Base-by-base conservation (phyloP, 1,139 yeast species). In the Scheffersomyces stambukii region DNA sequence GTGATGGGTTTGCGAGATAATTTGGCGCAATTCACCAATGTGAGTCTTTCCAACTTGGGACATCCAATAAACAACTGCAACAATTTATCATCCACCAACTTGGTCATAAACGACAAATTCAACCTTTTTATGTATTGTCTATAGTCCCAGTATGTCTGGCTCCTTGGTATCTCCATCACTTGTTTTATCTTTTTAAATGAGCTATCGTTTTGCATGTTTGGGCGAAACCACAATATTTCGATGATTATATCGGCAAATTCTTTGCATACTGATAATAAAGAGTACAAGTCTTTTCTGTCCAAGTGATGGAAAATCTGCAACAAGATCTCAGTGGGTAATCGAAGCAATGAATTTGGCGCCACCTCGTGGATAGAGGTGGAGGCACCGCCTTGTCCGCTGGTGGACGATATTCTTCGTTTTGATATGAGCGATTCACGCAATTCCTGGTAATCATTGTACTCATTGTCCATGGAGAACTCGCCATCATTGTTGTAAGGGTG, bases 211-310 rank as follows among this genome's bases (percentile, higher is more conserved):
- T 70, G 82, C 60, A 75, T 81, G 37, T 79, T 81, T 2, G 96
- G 96, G 38, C 97, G 73, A 50, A 85, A 84, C 94, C 96, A 89
- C 23, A 89, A 63, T 31, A 82, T 68, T 48, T 86, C 95, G 10
- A 88, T 77, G 13, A 86, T 78, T 27, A 85, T 64, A 40, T 77
- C 75, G 17, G 89, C 86, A 82, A 95, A 88, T 40, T 79, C 74
- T 42, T 76, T 76, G 54, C 95, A 88, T 7, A 88, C 93, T 2
- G 88, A 69, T 37, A 86, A 61, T 23, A 86, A 63, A 9, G 79
- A 66, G 36, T 77, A 77, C 42, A 83, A 66, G 51, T 88, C 95
- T 38, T 70, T 72, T 28, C 81, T 64, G 25, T 75, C 78, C 29
- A 86, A 61, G 42, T 77, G 72, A 35, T 81, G 77, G 42, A 85